Base-by-base conservation (phyloP, 2,329 filamentous ascomycete species). In the Pseudogymnoascus sp. region DNA sequence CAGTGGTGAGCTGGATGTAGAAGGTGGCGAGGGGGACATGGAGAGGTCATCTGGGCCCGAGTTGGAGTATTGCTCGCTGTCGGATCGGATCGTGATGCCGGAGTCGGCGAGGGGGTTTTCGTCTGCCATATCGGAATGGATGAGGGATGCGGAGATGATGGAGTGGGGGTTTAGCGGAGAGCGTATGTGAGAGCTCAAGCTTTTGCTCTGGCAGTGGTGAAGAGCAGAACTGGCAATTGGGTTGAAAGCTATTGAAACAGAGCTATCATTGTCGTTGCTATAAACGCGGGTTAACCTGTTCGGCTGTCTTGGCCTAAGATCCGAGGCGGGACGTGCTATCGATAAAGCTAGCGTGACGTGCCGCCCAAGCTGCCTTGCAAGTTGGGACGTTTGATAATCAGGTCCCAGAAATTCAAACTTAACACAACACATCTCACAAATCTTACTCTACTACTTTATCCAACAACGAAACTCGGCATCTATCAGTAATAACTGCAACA, bases 1-100 rank as follows among this genome's bases (percentile, higher is more conserved):
- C 69, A 96, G 76, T 1, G 55, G 55, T 2, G 55, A 59, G 55
- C 30, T 35, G 61, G 77, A 77, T 6, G 81, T 80, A 2, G 85
- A 84, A 1, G 85, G 84, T 1, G 83, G 80, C 42, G 42, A 49
- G 2, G 85, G 82, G 58, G 86, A 86, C 39, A 80, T 77, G 16
- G 82, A 83, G 63, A 83, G 76, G 62, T 87, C 84, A 66, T 88
- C 85, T 68, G 79, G 81, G 64, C 81, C 84, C 61, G 87, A 88
- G 76, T 80, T 83, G 61, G 86, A 86, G 77, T 94, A 93, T 74
- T 88, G 88, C 76, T 93, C 90, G 79, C 87, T 91, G 79, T 94
- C 90, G 60, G 90, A 92, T 68, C 82, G 87, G 71, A 92, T 89
- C 61, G 89, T 92, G 71, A 91, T 80, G 76, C 86, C 84, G 62